Evolutionary conservation across 345 rosid species (phyloP), one percentile per base, ranked within the genome.

Genomic region (Bruguiera gymnorhiza): DNA sequence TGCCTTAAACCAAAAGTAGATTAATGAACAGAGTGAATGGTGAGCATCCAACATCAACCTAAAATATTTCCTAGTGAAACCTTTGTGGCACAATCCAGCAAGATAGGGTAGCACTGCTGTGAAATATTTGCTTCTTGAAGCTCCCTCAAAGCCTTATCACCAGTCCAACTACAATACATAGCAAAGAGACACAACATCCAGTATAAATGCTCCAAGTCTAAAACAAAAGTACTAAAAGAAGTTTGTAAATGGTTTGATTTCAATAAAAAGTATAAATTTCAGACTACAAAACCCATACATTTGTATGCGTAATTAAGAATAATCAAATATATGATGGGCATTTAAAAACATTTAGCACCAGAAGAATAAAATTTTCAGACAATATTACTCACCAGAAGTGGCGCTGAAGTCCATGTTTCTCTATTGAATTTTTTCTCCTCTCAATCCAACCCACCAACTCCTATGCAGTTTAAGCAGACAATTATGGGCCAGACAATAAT

Each of bases 91-190:
- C 97, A 95, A 6, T 89, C 96, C 64, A 89, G 73, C 89, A 94
- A 83, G 72, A 81, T 82, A 52, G 97, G 95, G 71, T 89, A 94
- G 90, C 93, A 88, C 69, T 88, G 89, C 76, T 79, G 88, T 56
- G 96, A 74, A 75, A 95, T 89, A 80, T 86, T 85, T 73, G 92
- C 91, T 80, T 90, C 99, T 78, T 86, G 82, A 53, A 95, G 96
- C 80, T 95, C 96, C 82, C 74, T 85, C 78, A 88, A 63, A 66
- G 99, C 99, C 70, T 84, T 82, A 51, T 89, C 91, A 79, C 97
- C 97, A 6, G 95, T 87, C 99, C 99, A 95, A 74, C 97, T 92
- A 79, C 32, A 75, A 70, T 31, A 70, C 21, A 56, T 9, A 34
- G 57, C 60, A 65, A 48, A 51, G 57, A 23, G 15, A 3, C 62